Evolutionary conservation across 2,329 filamentous ascomycete species (phyloP).

Genomic region (Colletotrichum australisinense): DNA sequence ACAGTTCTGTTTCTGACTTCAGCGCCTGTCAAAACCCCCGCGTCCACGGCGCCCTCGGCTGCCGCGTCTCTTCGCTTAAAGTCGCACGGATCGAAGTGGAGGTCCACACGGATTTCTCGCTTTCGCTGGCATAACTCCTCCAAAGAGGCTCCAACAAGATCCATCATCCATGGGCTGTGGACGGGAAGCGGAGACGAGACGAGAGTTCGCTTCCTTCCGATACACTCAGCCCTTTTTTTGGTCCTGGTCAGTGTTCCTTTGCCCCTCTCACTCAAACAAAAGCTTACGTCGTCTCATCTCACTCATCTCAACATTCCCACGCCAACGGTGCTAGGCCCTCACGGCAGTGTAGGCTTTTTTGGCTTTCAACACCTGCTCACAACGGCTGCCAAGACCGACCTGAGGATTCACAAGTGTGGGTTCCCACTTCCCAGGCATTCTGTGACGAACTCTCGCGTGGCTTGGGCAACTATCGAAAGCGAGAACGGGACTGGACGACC

Average conservation of each 20-base stretch:
- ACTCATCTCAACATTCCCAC: background rate
- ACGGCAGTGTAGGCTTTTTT: too few species aligned
- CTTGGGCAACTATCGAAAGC: conserved; percentile 1
- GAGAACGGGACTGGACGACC: conserved; percentile 10
- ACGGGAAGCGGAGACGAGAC: conserved; percentile 6
- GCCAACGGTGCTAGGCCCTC: background rate
- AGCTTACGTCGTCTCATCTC: conserved; percentile 7
- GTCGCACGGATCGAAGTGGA: conserved; percentile 11
- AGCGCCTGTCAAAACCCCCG: background rate
- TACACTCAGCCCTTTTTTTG: conserved; percentile 11
- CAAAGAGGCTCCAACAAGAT: too few species aligned
- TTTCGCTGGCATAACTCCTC: background rate
- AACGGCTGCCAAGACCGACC: background rate
- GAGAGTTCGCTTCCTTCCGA: conserved; percentile 27
- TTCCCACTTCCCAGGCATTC: background rate
- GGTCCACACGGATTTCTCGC: too few species aligned
- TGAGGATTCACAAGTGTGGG: background rate
- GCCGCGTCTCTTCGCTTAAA: conserved; percentile 11
- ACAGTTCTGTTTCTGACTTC: background rate
- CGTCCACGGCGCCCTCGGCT: background rate
- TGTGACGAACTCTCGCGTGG: conserved; percentile 2
- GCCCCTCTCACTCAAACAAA: conserved; percentile 26
- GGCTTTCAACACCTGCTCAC: background rate
- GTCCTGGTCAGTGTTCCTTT: background rate
- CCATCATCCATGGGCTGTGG: too few species aligned